These are phyloP conservation scores for Hamigera avellanea DNA, from an alignment of 495 filamentous ascomycete species.

Conservation along the genomic window DNA sequence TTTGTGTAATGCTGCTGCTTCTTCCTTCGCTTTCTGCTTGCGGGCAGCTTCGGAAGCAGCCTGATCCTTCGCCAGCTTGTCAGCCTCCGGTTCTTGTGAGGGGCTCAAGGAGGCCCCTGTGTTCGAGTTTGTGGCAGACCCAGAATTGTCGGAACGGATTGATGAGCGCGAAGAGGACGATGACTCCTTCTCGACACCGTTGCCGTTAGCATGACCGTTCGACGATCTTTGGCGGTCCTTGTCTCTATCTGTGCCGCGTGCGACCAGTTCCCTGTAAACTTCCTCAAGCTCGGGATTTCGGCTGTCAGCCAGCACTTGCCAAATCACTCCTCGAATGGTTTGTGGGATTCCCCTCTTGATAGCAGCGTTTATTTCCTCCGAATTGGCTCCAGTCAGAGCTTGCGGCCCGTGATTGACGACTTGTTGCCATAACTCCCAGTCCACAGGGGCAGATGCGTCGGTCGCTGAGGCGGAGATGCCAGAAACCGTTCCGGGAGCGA, in stretches of 20 bases:
- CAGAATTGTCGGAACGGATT: constrained; percentile 68
- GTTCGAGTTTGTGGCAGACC: constrained; percentile 45
- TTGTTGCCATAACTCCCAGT: constrained; percentile 97
- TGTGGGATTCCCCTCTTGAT: constrained; percentile 91
- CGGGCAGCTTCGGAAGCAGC: constrained; percentile 51
- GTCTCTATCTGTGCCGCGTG: constrained; percentile 70
- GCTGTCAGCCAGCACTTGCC: constrained; percentile 93
- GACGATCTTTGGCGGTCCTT: constrained; percentile 44
- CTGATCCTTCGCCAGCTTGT: constrained; percentile 55
- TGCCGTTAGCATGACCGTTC: constrained; percentile 31
- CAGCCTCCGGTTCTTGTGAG: constrained; percentile 49
- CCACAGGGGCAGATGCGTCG: constrained; percentile 57
- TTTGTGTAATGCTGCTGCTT: constrained; percentile 56
- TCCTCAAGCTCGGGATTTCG: constrained; percentile 81
- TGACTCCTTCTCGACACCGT: constrained; percentile 38
- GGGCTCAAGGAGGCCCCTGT: constrained; percentile 49
- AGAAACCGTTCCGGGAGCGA: constrained; percentile 74
- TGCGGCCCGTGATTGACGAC: constrained; percentile 89
- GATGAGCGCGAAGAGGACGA: constrained; percentile 66
- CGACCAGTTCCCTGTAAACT: constrained; percentile 75
- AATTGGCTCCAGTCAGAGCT: constrained; percentile 70
- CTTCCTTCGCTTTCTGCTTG: constrained; percentile 66
- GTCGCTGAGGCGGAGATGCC: constrained; percentile 57
- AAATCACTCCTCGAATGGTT: constrained; percentile 90
- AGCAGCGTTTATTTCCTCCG: constrained; percentile 78